These are phyloP conservation scores for Afroboletus lepidellus DNA, from an alignment of 1,284 basidiomycete species.

Conservation along the genomic window DNA sequence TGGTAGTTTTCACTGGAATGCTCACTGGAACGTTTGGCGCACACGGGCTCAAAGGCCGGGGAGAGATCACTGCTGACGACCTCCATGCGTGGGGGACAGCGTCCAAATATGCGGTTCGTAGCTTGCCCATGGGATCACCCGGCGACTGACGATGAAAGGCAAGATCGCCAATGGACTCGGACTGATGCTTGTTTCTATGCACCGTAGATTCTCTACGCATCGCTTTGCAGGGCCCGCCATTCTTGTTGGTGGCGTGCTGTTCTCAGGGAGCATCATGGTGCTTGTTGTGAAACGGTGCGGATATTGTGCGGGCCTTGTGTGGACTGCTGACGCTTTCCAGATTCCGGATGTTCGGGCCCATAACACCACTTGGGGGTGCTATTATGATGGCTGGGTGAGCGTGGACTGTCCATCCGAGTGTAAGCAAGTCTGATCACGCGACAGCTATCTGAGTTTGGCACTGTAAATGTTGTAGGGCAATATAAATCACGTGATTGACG, in stretches of 20 bases:
- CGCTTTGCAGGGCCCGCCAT: constrained; percentile 73
- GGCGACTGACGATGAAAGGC: constrained; percentile 15
- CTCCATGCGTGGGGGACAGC: constrained; percentile 64
- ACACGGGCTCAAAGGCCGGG: constrained; percentile 54
- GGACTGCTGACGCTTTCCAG: constrained; percentile 35
- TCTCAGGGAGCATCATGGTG: constrained; percentile 71
- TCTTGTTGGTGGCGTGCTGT: constrained; percentile 58
- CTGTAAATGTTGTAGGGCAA: constrained; percentile 35
- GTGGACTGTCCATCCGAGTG: neutral
- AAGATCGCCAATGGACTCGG: constrained; percentile 80
- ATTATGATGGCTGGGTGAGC: constrained; percentile 79
- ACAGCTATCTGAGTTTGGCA: constrained; percentile 54
- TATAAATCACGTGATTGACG: constrained; percentile 31
- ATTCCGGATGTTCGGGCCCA: constrained; percentile 63
- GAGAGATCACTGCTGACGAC: constrained; percentile 50
- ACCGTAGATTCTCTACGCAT: constrained; percentile 64
- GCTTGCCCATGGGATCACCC: neutral
- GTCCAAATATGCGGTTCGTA: constrained; percentile 61
- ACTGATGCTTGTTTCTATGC: constrained; percentile 67
- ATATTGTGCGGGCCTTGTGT: neutral
- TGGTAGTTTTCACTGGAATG: constrained; percentile 56
- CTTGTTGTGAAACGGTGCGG: constrained; percentile 56
- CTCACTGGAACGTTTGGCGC: constrained; percentile 68
- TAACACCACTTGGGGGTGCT: constrained; percentile 74
- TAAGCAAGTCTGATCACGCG: constrained; percentile 12